Evolutionary conservation across 2,329 filamentous ascomycete genomes (phyloP), one percentile per base, ranked within the genome.

Genomic region (Cytospora schulzeri): DNA sequence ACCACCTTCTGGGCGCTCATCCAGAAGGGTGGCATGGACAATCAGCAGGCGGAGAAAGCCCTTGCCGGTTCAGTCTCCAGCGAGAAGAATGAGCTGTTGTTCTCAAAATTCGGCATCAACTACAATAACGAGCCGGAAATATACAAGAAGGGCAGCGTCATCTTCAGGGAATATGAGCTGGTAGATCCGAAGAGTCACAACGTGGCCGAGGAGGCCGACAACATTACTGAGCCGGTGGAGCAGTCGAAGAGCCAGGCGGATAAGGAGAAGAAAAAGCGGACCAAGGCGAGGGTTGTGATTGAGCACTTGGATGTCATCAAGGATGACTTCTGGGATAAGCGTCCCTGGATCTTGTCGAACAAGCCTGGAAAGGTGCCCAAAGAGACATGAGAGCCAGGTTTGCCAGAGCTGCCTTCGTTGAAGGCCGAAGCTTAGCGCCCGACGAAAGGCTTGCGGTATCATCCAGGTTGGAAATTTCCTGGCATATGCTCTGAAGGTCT

Each of bases 91-190:
- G 95, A 99, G 79, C 96, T 99, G 24, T 79, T 99, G 17, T 99
- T 95, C 76, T 91, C 88, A 1, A 84, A 85, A 29, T 98, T 97
- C 76, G 86, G 88, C 3, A 93, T 98, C 74, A 99, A 99, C 78
- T 99, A 99, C 79, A 99, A 99, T 77, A 95, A 97, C 70, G 95
- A 99, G 76, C 87, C 88, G 0, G 92, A 96, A 68, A 93, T 97
- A 19, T 97, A 87, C 76, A 95, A 90, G 76, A 99, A 98, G 75
- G 95, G 95, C 5, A 98, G 92, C 69, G 90, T 97, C 2, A 78
- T 98, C 6, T 95, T 93, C 75, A 85, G 93, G 71, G 91, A 95
- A 74, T 92, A 91, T 73, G 88, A 91, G 73, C 78, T 92, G 19
- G 88, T 89, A 51, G 88, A 91, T 57, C 83, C 85, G 0, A 74